Conservation (phyloP, 2,329 filamentous ascomycete genomes). For the Pyrenophora teres region DNA sequence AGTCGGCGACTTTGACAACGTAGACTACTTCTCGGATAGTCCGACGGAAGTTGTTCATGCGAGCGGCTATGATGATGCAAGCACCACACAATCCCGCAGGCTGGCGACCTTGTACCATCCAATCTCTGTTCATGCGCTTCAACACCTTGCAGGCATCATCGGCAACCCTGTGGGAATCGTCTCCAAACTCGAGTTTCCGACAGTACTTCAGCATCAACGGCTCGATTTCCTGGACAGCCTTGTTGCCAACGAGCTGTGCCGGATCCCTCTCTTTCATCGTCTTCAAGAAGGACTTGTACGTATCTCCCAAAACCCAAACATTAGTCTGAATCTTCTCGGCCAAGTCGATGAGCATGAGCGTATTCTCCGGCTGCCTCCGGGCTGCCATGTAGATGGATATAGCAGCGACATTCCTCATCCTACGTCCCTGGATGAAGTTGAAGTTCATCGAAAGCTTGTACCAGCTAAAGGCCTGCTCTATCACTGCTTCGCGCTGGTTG, state of each 20-base stretch:
- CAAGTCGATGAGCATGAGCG: slow-evolving; percentile 92
- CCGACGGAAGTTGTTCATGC: slow-evolving; percentile 97
- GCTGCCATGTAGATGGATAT: slow-evolving; percentile 90
- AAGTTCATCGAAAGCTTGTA: slow-evolving; percentile 61
- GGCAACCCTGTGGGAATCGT: slow-evolving; percentile 80
- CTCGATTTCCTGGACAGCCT: slow-evolving; percentile 75
- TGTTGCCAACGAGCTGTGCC: slow-evolving; percentile 28
- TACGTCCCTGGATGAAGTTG: slow-evolving; percentile 69
- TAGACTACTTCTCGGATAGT: slow-evolving; percentile 96
- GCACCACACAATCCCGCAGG: slow-evolving; percentile 94
- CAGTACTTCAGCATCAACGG: slow-evolving; percentile 91
- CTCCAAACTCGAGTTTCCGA: slow-evolving; percentile 86
- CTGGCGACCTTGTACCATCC: slow-evolving; percentile 93
- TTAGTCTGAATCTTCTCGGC: slow-evolving; percentile 84
- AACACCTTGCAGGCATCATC: slow-evolving; percentile 86
- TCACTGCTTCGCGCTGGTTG: slow-evolving; percentile 43
- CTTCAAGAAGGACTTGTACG: slow-evolving; percentile 82
- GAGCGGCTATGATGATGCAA: slow-evolving; percentile 89
- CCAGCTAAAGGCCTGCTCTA: slow-evolving; percentile 48
- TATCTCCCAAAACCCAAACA: slow-evolving; percentile 87
- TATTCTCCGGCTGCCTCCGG: slow-evolving; percentile 76
- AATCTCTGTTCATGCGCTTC: slow-evolving; percentile 92
- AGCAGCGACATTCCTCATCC: slow-evolving; percentile 82
- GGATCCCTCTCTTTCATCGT: slow-evolving; percentile 67
- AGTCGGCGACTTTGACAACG: slow-evolving; percentile 92